Evolutionary conservation across 768 basidiomycete genomes (phyloP).

Genomic region (Leccinum obscurum): DNA sequence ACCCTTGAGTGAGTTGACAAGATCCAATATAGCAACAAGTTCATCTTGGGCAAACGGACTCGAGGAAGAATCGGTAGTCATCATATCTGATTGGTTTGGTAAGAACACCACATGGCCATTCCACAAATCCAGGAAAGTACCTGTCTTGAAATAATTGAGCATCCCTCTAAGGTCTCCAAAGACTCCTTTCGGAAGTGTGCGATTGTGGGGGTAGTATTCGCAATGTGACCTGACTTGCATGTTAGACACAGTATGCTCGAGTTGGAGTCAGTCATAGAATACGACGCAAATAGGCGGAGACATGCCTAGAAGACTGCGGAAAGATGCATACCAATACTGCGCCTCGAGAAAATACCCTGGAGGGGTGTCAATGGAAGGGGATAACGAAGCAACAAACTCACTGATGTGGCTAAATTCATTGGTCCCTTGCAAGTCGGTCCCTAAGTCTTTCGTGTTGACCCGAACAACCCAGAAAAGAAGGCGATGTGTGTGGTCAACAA

Average conservation of each 20-base stretch:
- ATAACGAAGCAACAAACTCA: not conserved
- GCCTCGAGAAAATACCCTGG: conserved; percentile 15
- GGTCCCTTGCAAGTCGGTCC: conserved; percentile 9
- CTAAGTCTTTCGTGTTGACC: not conserved
- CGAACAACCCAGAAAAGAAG: conserved; percentile 20
- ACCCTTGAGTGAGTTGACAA: conserved; percentile 19
- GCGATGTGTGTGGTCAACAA: conserved; percentile 17
- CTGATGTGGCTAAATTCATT: conserved; percentile 12
- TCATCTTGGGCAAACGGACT: conserved; percentile 17
- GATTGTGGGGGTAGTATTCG: conserved; percentile 15
- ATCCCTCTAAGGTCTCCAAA: conserved; percentile 16
- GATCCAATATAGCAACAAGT: conserved; percentile 12
- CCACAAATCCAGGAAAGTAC: not conserved
- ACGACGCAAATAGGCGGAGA: not conserved
- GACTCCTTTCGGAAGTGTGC: conserved; percentile 2
- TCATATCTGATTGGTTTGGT: conserved; percentile 6
- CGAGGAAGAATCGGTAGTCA: conserved; percentile 20
- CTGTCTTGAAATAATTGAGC: conserved; percentile 16
- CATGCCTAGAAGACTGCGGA: not conserved
- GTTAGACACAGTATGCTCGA: conserved; percentile 1
- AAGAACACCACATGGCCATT: not conserved
- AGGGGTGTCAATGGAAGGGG: not conserved
- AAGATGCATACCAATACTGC: conserved; percentile 15
- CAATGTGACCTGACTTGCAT: conserved; percentile 15
- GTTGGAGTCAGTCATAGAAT: not conserved